Base-by-base conservation (phyloP, 2,329 filamentous ascomycete genomes). In the Hansfordia pulvinata region DNA sequence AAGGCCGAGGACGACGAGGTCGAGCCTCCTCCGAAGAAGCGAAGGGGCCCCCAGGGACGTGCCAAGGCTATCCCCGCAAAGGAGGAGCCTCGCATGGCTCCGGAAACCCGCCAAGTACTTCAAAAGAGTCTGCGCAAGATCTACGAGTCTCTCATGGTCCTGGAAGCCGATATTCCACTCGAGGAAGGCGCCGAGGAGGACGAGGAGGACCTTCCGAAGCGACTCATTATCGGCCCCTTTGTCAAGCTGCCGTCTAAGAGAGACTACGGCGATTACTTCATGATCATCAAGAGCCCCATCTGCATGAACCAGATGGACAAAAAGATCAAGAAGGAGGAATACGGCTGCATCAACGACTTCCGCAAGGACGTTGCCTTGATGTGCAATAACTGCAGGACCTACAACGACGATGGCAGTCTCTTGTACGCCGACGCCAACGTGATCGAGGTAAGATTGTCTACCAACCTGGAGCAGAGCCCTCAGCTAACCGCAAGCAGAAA, bases 281-380 rank as follows among this genome's bases (percentile, higher is more conserved):
- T 88, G 47, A 74, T 94, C 51, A 98, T 98, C 50, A 72, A 78
- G 46, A 78, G 76, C 29, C 90, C 90, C 1, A 94, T 98, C 46
- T 88, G 82, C 46, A 93, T 96, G 80, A 90, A 93, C 41, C 76
- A 85, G 50, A 93, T 98, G 45, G 75, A 83, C 49, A 82, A 79
- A 49, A 88, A 84, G 62, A 93, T 98, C 58, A 94, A 93, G 61
- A 88, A 83, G 54, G 83, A 92, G 46, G 83, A 94, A 47, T 98
- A 98, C 53, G 73, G 71, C 40, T 79, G 69, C 43, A 56, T 94
- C 33, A 74, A 70, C 46, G 82, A 86, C 40, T 73, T 98, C 64
- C 69, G 74, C 29, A 73, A 70, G 38, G 92, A 98, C 46, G 76
- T 98, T 35, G 71, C 75, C 26, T 58, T 88, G 35, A 69, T 98